Evolutionary conservation across 2,329 filamentous ascomycete species (phyloP), one percentile per base, ranked within the genome.

Genomic region (Sclerotinia glacialis): DNA sequence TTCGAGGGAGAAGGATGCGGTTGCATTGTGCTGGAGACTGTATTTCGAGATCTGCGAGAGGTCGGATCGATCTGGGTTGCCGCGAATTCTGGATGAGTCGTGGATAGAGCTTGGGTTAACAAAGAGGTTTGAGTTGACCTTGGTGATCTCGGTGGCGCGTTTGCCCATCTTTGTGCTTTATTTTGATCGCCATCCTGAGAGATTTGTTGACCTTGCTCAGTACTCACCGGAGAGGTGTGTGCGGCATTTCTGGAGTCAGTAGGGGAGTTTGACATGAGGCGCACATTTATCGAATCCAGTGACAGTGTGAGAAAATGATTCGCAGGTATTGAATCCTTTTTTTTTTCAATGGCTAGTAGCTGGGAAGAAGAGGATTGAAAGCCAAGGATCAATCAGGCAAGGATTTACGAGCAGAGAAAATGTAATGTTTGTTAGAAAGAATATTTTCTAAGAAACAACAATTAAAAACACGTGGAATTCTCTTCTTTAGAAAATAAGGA

Each of bases 251-350:
- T 72, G 71, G 73, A 68, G 71, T 74, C 74, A 73, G 72, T 67
- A 70, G 68, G 71, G 69, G 72, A 71, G 64, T 68, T 74, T 72
- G 74, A 74, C 75, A 77, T 77, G 75, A 74, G 74, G 74, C 71
- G 72, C 69, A 71, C 75, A 77, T 77, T 69, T 75, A 76, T 76
- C 71, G 74, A 74, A 67, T 71, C 70, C 67, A 71, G 56, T 55
- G 67, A 69, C 69, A 72, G 69, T 75, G 74, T 75, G 74, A 67
- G 59, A 70, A 67, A 68, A 68, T 73, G 74, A 73, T 74, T 75
- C 71, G 72, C 67, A 72, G 72, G 59, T 68, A 68, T 69, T 68
- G 69, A 72, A 69, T 67, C 68, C 50, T 53, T 21, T n/a, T 52
- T 31, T 44, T 34, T 69, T 69, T 72, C 68, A 71, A 50, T 61